Evolutionary conservation across 2,329 filamentous ascomycete genomes (phyloP).

Genomic region (Lachnellula occidentalis): DNA sequence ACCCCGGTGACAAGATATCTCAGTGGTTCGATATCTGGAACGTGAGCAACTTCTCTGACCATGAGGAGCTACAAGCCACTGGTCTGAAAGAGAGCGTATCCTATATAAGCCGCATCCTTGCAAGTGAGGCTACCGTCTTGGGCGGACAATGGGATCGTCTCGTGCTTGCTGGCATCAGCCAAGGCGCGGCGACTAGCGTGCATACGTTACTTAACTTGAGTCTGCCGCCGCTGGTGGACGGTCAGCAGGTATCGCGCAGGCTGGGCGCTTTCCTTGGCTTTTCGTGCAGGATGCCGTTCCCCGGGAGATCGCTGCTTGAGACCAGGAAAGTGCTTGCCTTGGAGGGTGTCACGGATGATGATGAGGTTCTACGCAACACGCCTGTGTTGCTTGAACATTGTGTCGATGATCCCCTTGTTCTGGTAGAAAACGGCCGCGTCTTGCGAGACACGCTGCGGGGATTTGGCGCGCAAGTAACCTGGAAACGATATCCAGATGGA

Average conservation of each 20-base stretch:
- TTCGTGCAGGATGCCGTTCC: neutral
- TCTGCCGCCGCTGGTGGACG: neutral
- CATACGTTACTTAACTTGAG: neutral
- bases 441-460: neutral
- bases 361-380: neutral
- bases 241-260: neutral
- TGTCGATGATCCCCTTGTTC: neutral
- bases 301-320: neutral
- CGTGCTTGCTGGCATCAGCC: slow-evolving; percentile 41
- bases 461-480: neutral
- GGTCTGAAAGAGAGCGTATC: slow-evolving; percentile 12
- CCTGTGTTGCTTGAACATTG: neutral
- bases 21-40: slow-evolving; percentile 18
- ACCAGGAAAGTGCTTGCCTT: neutral
- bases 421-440: neutral
- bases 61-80: slow-evolving; percentile 11
- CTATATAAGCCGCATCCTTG: neutral
- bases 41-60: slow-evolving; percentile 5
- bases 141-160: slow-evolving; percentile 32
- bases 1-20: slow-evolving; percentile 1
- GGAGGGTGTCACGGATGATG: neutral
- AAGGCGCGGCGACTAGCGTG: slow-evolving; percentile 29
- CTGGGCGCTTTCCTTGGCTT: neutral
- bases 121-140: neutral
- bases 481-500: neutral